Conservation (phyloP, 192 early-diverging fungal genomes). For the Rhizoclosmatium globosum region DNA sequence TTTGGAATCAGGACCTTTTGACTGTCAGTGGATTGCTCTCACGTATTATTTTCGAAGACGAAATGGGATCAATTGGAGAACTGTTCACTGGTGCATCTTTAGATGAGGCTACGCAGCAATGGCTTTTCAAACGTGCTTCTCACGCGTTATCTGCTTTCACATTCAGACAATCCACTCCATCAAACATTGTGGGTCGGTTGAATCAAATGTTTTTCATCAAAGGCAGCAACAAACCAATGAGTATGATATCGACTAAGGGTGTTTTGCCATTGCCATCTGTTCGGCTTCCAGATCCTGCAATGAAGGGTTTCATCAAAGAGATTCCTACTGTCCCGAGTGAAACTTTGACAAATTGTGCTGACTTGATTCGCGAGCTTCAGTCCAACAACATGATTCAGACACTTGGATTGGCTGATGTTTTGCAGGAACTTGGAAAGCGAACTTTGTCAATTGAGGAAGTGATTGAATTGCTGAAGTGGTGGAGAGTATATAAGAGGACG, state of each 20-base stretch:
- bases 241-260: conserved; percentile 75
- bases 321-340: conserved; percentile 66
- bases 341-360: conserved; percentile 61
- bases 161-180: conserved; percentile 78
- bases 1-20: conserved; percentile 87
- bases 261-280: conserved; percentile 58
- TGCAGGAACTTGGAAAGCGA: conserved; percentile 67
- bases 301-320: conserved; percentile 68
- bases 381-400: conserved; percentile 52
- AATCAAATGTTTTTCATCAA: conserved; percentile 67
- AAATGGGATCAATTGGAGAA: conserved; percentile 65
- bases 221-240: conserved; percentile 53
- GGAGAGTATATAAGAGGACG: conserved; percentile 59
- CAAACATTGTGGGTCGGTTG: conserved; percentile 66
- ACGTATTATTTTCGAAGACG: conserved; percentile 81
- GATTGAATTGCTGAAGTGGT: conserved; percentile 79
- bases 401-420: conserved; percentile 70
- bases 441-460: conserved; percentile 66
- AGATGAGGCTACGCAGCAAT: conserved; percentile 55
- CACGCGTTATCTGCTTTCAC: conserved; percentile 75
- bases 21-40: conserved; percentile 75
- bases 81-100: conserved; percentile 53
- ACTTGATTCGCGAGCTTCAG: conserved; percentile 63
- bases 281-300: conserved; percentile 69
- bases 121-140: conserved; percentile 70